Base-by-base conservation (phyloP, 202 grass and related monocot species). In the Zizania palustris region DNA sequence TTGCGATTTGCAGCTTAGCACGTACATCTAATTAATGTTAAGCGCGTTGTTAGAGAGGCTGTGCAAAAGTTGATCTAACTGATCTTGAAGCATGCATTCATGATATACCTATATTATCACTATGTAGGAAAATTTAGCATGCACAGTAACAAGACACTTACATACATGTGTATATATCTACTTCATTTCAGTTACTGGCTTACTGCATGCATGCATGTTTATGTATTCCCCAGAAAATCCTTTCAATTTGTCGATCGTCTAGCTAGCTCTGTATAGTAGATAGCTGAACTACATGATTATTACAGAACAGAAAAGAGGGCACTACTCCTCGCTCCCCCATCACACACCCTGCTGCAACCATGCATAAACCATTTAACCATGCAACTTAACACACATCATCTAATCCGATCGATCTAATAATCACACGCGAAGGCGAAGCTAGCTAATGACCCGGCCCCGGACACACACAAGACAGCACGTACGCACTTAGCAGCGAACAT, bases 401-500 rank as follows among this genome's bases (percentile, higher is more conserved):
- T 3, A 55, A 55, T 55, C 7, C 51, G n/a, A 20, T 55, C 16
- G 6, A 55, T 28, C 8, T 16, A 28, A 28, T 28, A 49, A 50
- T 50, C 48, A 50, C 51, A 55, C 43, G 2, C 28, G 28, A 28
- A 28, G 28, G 36, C 65, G 70, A 77, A 70, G 72, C 65, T 14
- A 48, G 39, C 63, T 41, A 68, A 14, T 39, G 60, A 55, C 50
- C n/a, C n/a, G n/a, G n/a, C n/a, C 69, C 60, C 16, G 9, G 20
- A 14, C 55, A 5, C 13, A 42, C 7, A 54, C 50, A 16, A 28
- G 28, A 28, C n/a, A 55, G 37, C 22, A 67, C n/a, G n/a, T n/a
- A n/a, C n/a, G n/a, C n/a, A n/a, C n/a, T n/a, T n/a, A n/a, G n/a
- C 61, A 67, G 57, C 2, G 16, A 65, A 73, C 79, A 67, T 53